These are phyloP conservation scores for Apodospora peruviana DNA, from an alignment of 495 filamentous ascomycete species.

Conservation along the genomic window DNA sequence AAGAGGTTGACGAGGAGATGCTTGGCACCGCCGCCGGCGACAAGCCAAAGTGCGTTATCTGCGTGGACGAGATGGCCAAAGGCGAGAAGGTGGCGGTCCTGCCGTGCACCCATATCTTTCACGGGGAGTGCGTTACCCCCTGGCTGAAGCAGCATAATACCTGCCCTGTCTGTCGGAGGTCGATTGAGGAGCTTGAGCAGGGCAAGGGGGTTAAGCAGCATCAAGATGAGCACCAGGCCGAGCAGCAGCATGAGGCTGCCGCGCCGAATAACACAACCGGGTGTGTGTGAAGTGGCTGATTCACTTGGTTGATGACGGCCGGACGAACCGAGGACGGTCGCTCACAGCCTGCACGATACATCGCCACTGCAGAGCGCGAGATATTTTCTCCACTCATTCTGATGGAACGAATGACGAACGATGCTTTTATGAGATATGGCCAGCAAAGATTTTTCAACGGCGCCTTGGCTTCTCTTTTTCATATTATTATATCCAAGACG, in stretches of 20 bases:
- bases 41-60: slow-evolving; percentile 74
- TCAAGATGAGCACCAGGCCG: not conserved
- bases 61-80: slow-evolving; percentile 75
- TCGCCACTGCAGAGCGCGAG: too few species aligned
- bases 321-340: too few species aligned
- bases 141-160: slow-evolving; percentile 84
- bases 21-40: slow-evolving; percentile 42
- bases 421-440: too few species aligned
- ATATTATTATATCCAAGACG: too few species aligned
- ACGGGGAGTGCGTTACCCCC: slow-evolving; percentile 63
- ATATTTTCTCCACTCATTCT: too few species aligned
- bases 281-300: not conserved
- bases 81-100: slow-evolving; percentile 70
- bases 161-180: slow-evolving; percentile 75
- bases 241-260: not conserved
- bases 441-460: too few species aligned
- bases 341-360: too few species aligned
- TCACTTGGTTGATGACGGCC: too few species aligned
- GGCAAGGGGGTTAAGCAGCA: not conserved
- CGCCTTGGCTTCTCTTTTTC: too few species aligned
- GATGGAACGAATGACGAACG: too few species aligned
- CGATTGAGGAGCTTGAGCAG: slow-evolving; percentile 47
- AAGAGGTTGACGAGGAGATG: slow-evolving; percentile 58
- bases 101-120: slow-evolving; percentile 88
- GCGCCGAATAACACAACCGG: not conserved